Percentiles rank a stretch among this genome's conserved stretches.
These are phyloP conservation scores for Clonostachys rosea DNA, from an alignment of 2,329 filamentous ascomycete genomes.

Conservation along the genomic window DNA sequence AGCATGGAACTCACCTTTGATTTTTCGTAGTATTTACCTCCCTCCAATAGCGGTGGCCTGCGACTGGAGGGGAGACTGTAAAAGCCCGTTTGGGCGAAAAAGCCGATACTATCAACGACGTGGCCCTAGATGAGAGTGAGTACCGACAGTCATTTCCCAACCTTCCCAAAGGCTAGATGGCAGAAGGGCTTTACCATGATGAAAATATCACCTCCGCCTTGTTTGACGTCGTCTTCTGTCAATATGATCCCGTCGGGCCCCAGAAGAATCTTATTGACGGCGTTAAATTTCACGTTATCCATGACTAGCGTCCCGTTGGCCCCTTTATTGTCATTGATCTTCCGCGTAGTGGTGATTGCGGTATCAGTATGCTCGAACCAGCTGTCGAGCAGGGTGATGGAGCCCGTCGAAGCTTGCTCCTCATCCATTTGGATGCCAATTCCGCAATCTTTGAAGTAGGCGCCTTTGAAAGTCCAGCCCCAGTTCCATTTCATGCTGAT, in stretches of 20 bases:
- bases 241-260: conserved; percentile 10
- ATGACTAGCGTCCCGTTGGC: conserved; percentile 37
- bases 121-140: conserved; percentile 15
- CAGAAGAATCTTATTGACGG: conserved; percentile 20
- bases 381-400: conserved; percentile 71
- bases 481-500: conserved; percentile 73
- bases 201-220: conserved; percentile 9
- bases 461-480: conserved; percentile 69
- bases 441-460: conserved; percentile 57
- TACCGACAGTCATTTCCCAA: background rate
- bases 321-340: conserved; percentile 18
- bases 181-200: conserved; percentile 12
- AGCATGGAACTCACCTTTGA: conserved; percentile 43
- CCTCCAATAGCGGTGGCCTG: conserved; percentile 41
- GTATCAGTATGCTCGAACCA: conserved; percentile 61
- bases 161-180: background rate
- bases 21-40: conserved; percentile 59
- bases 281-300: conserved; percentile 38
- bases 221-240: conserved; percentile 4
- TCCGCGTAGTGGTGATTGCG: conserved; percentile 61
- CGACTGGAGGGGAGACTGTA: conserved; percentile 8
- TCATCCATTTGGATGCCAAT: conserved; percentile 64
- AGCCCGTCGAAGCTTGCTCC: conserved; percentile 57
- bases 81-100: conserved; percentile 13
- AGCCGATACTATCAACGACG: conserved; percentile 10